Conservation (phyloP, 192 early-diverging fungal genomes). For the Backusella circina region DNA sequence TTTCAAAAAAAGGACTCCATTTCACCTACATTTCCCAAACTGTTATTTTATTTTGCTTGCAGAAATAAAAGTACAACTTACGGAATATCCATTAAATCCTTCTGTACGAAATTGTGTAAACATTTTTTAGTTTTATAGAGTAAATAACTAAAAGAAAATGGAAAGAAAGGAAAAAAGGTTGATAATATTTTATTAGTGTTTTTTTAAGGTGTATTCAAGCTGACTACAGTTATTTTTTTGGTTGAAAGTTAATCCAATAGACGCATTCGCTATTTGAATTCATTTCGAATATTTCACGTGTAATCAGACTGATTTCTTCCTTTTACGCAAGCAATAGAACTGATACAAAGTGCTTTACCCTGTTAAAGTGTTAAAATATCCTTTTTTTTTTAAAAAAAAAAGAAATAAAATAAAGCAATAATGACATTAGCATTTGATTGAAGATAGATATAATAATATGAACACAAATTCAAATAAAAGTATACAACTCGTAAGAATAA, state of each 20-base stretch:
- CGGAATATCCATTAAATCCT: constrained; percentile 89
- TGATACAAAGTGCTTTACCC: not conserved
- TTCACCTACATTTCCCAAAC: constrained; percentile 54
- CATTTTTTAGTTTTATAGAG: constrained; percentile 23
- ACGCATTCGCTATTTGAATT: not conserved
- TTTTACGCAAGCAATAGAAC: not conserved
- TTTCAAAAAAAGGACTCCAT: constrained; percentile 94
- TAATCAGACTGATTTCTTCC: not conserved
- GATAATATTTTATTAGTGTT: not conserved
- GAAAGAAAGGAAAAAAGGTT: not conserved
- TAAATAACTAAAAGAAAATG: not conserved
- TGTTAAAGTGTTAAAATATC: not conserved
- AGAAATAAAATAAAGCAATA: not conserved
- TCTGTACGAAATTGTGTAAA: constrained; percentile 65
- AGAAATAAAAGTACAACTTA: constrained; percentile 32
- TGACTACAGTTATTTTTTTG: not conserved
- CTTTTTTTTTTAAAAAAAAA: too few relatives aligned
- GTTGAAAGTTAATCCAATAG: not conserved
- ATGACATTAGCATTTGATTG: not conserved
- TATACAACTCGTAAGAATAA: not conserved
- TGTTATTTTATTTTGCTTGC: not conserved
- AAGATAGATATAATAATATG: not conserved
- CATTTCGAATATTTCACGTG: not conserved
- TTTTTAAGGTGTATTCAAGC: constrained; percentile 4
- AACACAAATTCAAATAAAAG: not conserved